These are phyloP conservation scores for Microdochium bolleyi DNA, from an alignment of 2,329 filamentous ascomycete genomes.

Conservation along the genomic window DNA sequence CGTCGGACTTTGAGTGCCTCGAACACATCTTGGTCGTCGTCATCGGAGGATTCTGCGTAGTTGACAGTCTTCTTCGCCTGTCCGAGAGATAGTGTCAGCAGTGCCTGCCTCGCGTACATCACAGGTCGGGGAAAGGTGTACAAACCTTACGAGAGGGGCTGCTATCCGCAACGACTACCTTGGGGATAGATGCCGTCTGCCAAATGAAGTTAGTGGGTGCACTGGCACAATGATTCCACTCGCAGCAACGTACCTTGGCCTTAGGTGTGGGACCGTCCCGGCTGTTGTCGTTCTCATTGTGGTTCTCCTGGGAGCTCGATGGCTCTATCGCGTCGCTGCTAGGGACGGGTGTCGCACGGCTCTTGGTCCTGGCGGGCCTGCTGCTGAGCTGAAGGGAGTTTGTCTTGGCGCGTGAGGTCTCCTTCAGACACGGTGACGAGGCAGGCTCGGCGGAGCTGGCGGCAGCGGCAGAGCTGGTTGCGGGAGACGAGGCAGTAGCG, in stretches of 20 bases:
- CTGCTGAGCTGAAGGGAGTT: slow-evolving; percentile 30
- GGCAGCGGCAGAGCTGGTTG: slow-evolving; percentile 12
- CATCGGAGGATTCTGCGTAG: slow-evolving; percentile 81
- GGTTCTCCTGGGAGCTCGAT: slow-evolving; percentile 61
- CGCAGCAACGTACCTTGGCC: not conserved
- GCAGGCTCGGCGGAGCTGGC: slow-evolving; percentile 13
- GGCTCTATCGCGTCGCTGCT: slow-evolving; percentile 71
- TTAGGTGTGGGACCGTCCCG: not conserved
- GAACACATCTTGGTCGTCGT: slow-evolving; percentile 70
- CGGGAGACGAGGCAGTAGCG: slow-evolving; percentile 26
- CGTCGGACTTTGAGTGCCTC: slow-evolving; percentile 31
- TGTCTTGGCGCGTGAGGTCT: slow-evolving; percentile 32
- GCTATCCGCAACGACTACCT: slow-evolving; percentile 41
- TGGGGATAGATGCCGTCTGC: slow-evolving; percentile 29
- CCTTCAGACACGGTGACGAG: slow-evolving; percentile 32
- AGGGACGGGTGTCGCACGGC: slow-evolving; percentile 59
- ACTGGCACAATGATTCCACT: not conserved
- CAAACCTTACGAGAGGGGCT: slow-evolving; percentile 77
- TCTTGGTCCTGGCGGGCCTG: slow-evolving; percentile 29
- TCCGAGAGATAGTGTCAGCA: not conserved
- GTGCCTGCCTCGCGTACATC: not conserved
- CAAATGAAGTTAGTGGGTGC: slow-evolving; percentile 24
- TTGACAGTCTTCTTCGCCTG: slow-evolving; percentile 54
- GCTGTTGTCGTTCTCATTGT: slow-evolving; percentile 19
- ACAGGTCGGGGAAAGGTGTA: not conserved